Evolutionary conservation across 176 grass and related monocot genomes (phyloP).

Genomic region (Musa itinerans): DNA sequence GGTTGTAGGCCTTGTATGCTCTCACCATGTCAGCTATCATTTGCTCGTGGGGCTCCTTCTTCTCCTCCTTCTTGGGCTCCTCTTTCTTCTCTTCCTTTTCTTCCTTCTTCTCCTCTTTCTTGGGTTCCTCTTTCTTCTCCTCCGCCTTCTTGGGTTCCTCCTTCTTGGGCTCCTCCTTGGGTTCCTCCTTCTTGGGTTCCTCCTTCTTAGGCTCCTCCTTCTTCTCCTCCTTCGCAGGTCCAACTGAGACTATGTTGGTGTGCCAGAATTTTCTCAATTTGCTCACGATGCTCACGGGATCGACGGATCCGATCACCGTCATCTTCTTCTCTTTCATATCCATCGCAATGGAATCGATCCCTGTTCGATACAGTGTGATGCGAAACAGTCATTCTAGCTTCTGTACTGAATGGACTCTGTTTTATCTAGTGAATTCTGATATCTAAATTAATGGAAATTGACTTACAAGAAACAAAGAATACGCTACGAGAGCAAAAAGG

Average conservation of each 20-base stretch:
- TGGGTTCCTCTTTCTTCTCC: slow-evolving; percentile 12
- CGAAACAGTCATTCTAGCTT: neutral
- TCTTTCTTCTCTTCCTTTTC: slow-evolving; percentile 15
- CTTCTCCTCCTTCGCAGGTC: slow-evolving; percentile 37
- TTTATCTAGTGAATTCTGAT: neutral
- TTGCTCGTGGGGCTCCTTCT: slow-evolving; percentile 21
- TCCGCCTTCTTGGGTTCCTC: neutral
- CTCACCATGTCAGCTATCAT: slow-evolving; percentile 47
- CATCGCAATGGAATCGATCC: slow-evolving; percentile 44
- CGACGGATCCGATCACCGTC: slow-evolving; percentile 48
- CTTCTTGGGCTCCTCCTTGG: neutral
- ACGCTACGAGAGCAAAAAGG: neutral
- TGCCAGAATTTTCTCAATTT: slow-evolving; percentile 41
- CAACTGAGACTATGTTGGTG: slow-evolving; percentile 35
- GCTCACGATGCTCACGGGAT: slow-evolving; percentile 41
- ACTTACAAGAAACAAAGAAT: neutral
- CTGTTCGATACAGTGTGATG: slow-evolving; percentile 18
- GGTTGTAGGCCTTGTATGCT: slow-evolving; percentile 36
- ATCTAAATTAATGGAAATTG: neutral
- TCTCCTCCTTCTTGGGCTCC: slow-evolving; percentile 23
- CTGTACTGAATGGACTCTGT: neutral
- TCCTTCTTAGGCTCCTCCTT: slow-evolving; percentile 36
- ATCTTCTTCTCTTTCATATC: slow-evolving; percentile 68
- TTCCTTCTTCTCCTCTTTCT: slow-evolving; percentile 25
- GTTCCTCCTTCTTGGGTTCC: slow-evolving; percentile 13